Percentiles rank a stretch among this genome's conserved stretches.
Conservation (phyloP, 495 filamentous ascomycete species). For the Melanomma pulvis-pyrius region DNA sequence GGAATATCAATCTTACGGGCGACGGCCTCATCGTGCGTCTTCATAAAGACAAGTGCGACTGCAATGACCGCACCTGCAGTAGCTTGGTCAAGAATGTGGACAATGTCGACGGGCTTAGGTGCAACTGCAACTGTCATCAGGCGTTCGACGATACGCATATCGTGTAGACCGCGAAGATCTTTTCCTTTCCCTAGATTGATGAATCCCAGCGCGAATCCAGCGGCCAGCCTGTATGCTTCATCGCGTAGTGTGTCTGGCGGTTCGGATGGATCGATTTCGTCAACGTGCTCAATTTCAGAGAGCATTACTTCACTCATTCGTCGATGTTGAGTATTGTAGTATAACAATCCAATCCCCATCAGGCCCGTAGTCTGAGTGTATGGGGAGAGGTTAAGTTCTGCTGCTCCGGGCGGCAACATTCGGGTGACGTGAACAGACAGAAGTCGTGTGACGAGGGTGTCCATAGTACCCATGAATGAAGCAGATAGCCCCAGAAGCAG, state of each 20-base stretch:
- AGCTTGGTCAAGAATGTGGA: conserved; percentile 89
- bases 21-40: conserved; percentile 84
- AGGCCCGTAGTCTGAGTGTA: conserved; percentile 95
- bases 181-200: conserved; percentile 93
- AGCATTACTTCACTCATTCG: conserved; percentile 99
- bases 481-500: conserved; percentile 88
- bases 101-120: conserved; percentile 81
- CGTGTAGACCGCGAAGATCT: conserved; percentile 84
- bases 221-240: conserved; percentile 91
- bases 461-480: conserved; percentile 95
- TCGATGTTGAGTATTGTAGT: conserved; percentile 93
- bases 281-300: conserved; percentile 88
- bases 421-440: conserved; percentile 96
- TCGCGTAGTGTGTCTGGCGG: conserved; percentile 74
- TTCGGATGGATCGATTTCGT: conserved; percentile 67
- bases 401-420: conserved; percentile 87
- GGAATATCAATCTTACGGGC: conserved; percentile 93
- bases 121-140: conserved; percentile 81
- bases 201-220: conserved; percentile 89
- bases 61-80: conserved; percentile 88
- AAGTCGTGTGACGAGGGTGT: conserved; percentile 88
- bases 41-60: conserved; percentile 95
- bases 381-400: conserved; percentile 89
- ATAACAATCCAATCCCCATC: conserved; percentile 95
- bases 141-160: conserved; percentile 91